Conservation (phyloP, 1,284 basidiomycete species). For the Rhodotorula mucilaginosa region DNA sequence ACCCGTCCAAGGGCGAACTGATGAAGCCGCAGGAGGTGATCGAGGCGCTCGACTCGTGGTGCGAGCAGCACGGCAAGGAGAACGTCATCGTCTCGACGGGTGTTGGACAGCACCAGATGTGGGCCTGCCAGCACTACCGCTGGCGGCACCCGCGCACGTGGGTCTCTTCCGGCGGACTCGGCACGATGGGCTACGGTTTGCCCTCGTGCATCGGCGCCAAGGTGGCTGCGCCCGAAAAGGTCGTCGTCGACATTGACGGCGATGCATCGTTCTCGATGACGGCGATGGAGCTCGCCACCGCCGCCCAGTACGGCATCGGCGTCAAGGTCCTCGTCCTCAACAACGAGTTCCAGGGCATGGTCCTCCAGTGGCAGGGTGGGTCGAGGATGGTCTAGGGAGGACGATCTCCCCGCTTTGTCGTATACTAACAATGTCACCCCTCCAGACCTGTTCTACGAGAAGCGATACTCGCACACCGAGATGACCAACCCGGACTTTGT, state of each 20-base stretch:
- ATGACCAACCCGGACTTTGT: slow-evolving; percentile 96
- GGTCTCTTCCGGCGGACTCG: slow-evolving; percentile 95
- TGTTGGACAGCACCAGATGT: slow-evolving; percentile 99
- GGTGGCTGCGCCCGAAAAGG: slow-evolving; percentile 89
- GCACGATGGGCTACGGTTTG: slow-evolving; percentile 97
- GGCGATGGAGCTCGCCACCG: slow-evolving; percentile 96
- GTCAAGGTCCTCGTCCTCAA: slow-evolving; percentile 67
- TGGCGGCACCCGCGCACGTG: slow-evolving; percentile 84
- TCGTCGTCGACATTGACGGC: slow-evolving; percentile 92
- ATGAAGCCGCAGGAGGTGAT: slow-evolving; percentile 98
- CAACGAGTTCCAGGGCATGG: slow-evolving; percentile 98
- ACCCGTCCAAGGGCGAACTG: slow-evolving; percentile 58
- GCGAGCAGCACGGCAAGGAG: slow-evolving; percentile 70
- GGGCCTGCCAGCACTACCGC: slow-evolving; percentile 92
- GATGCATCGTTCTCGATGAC: slow-evolving; percentile 99
- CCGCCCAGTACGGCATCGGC: slow-evolving; percentile 84
- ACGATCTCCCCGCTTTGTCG: too few relatives aligned
- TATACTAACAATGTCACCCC: too few relatives aligned
- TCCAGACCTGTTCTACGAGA: slow-evolving; percentile 88
- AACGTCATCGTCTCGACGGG: slow-evolving; percentile 87
- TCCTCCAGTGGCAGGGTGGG: slow-evolving; percentile 93
- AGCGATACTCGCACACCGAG: slow-evolving; percentile 86
- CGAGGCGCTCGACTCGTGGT: slow-evolving; percentile 74
- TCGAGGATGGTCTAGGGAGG: slow-evolving; percentile 5
- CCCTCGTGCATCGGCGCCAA: slow-evolving; percentile 94